Base-by-base conservation (phyloP, 1,284 basidiomycete genomes). In the Leccinum insolens region DNA sequence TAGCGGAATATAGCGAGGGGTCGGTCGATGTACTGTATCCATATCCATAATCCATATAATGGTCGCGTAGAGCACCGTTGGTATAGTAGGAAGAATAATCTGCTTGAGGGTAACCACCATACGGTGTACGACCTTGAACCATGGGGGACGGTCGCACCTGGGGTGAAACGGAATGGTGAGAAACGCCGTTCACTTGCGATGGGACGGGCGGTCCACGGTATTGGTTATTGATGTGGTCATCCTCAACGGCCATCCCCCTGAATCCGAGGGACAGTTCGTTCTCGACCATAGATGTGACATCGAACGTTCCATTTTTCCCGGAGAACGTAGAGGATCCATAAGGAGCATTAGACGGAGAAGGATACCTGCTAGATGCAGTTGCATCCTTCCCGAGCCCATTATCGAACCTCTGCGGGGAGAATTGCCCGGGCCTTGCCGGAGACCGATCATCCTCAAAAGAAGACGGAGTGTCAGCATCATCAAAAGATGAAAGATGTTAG, bases 191-290 rank as follows among this genome's bases (percentile, higher is more conserved):
- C 37, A 68, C 60, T 61, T 79, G 74, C 61, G 65, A 70, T 64
- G 71, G 67, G 57, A 70, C 59, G 57, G 71, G 63, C 62, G 72
- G 74, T 63, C 77, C 77, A 64, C 75, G 74, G 63, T 79, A 80
- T 67, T 80, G 80, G 61, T 62, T 70, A 28, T 71, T 74, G 68
- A 71, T 67, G 67, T 82, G 82, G 66, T 90, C 88, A 58, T 92
- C 90, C 72, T 90, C 90, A 57, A 89, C 86, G 17, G 81, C 84
- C 86, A 92, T 90, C 9, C 88, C 88, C 68, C 89, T 85, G 64
- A 92, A 80, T 1, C 85, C 83, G 52, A 85, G 75, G 22, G 88
- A 81, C 41, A 89, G 79, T 41, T 90, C 89, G 62, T 84, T 85
- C 64, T 86, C 85, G 17, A 82, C 82, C 34, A 81, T 73, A 55